Evolutionary conservation across 2,329 filamentous ascomycete species (phyloP).

Genomic region (Cordyceps farinosa): DNA sequence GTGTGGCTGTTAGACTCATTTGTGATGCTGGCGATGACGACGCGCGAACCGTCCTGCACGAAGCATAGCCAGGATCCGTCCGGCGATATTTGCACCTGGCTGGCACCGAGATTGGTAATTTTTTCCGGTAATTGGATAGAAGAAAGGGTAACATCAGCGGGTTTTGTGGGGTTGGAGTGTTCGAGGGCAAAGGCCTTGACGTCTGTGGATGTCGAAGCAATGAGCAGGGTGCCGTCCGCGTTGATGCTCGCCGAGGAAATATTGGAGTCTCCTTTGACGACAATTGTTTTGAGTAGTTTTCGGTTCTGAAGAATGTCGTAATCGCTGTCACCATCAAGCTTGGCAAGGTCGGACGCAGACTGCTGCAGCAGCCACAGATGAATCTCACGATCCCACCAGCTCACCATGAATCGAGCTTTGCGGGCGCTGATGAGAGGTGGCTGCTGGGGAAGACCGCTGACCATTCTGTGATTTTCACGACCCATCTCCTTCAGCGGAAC

Average conservation of each 20-base stretch:
- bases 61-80: slow-evolving; percentile 67
- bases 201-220: slow-evolving; percentile 70
- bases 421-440: slow-evolving; percentile 70
- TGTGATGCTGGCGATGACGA: slow-evolving; percentile 43
- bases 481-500: slow-evolving; percentile 70
- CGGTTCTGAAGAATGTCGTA: slow-evolving; percentile 50
- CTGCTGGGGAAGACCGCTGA: slow-evolving; percentile 80
- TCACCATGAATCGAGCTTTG: slow-evolving; percentile 71
- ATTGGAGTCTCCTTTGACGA: slow-evolving; percentile 72
- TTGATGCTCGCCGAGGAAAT: slow-evolving; percentile 74
- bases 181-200: slow-evolving; percentile 74
- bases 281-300: slow-evolving; percentile 65
- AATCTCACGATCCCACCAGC: slow-evolving; percentile 89
- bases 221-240: slow-evolving; percentile 65
- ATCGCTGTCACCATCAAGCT: slow-evolving; percentile 36
- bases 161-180: slow-evolving; percentile 45
- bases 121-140: slow-evolving; percentile 62
- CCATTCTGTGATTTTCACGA: slow-evolving; percentile 76
- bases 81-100: slow-evolving; percentile 65
- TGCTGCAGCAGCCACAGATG: slow-evolving; percentile 68
- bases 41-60: slow-evolving; percentile 57
- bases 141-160: slow-evolving; percentile 63
- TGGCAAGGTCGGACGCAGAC: slow-evolving; percentile 45
- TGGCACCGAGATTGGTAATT: slow-evolving; percentile 61
- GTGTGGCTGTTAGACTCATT: slow-evolving; percentile 21